These are phyloP conservation scores for Neoboletus magnificus DNA, from an alignment of 768 basidiomycete genomes.

Conservation along the genomic window DNA sequence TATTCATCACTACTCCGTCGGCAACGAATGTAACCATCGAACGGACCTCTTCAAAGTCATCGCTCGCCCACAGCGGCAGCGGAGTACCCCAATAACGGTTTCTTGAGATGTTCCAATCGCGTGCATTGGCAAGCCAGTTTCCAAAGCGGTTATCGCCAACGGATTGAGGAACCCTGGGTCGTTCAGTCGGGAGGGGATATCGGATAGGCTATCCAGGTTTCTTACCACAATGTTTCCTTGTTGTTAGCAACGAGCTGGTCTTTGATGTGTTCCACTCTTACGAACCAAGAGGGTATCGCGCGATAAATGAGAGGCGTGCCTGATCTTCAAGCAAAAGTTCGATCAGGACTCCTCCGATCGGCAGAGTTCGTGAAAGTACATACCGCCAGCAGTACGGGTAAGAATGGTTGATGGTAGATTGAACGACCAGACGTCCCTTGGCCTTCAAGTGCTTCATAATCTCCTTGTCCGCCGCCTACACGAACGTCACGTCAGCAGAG, in stretches of 20 bases:
- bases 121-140: constrained; percentile 96
- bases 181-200: constrained; percentile 3
- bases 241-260: constrained; percentile 91
- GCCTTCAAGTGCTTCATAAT: constrained; percentile 90
- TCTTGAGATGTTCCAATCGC: constrained; percentile 99
- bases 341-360: background rate
- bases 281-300: constrained; percentile 95
- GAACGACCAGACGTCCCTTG: constrained; percentile 83
- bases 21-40: background rate
- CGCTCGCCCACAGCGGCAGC: constrained; percentile 93
- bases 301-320: constrained; percentile 94
- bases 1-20: background rate
- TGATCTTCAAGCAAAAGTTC: constrained; percentile 50
- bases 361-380: background rate
- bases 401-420: constrained; percentile 81
- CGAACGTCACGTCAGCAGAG: background rate
- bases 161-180: constrained; percentile 80
- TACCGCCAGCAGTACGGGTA: constrained; percentile 99
- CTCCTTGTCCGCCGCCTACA: constrained; percentile 87
- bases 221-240: constrained; percentile 82
- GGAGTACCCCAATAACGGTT: constrained; percentile 99
- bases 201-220: background rate
- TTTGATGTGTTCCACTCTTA: constrained; percentile 79
- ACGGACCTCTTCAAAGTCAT: constrained; percentile 79
- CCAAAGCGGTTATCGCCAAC: constrained; percentile 93